Percentiles rank a stretch among this genome's conserved stretches.
Evolutionary conservation across 495 filamentous ascomycete genomes (phyloP).

Genomic region (Aspergillus sclerotioniger): DNA sequence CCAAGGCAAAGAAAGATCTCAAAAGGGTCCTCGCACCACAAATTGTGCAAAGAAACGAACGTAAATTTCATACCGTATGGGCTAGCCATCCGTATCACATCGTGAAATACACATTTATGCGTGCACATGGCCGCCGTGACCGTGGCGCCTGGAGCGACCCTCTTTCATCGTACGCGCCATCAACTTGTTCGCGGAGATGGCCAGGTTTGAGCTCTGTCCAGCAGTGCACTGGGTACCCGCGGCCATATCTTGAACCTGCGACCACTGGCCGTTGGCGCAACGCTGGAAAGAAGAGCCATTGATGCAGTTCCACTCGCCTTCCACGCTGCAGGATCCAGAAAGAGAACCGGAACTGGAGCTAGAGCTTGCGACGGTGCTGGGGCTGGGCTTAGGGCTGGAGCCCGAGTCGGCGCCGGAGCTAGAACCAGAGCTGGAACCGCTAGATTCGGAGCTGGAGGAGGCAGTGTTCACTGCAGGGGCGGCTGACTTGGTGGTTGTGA

Average conservation of each 20-base stretch:
- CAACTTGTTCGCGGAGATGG: conserved; percentile 26
- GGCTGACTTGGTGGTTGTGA: conserved; percentile 7
- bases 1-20: too few relatives aligned
- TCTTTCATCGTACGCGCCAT: conserved; percentile 30
- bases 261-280: conserved; percentile 64
- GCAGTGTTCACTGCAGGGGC: conserved; percentile 9
- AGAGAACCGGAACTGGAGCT: conserved; percentile 23
- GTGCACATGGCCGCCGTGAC: conserved; percentile 22
- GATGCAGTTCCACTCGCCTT: conserved; percentile 64
- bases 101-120: conserved; percentile 10
- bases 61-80: too few relatives aligned
- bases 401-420: conserved; percentile 9
- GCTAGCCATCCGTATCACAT: too few relatives aligned
- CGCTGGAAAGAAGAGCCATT: conserved; percentile 56
- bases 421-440: neutral
- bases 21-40: too few relatives aligned
- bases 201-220: conserved; percentile 48
- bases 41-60: too few relatives aligned
- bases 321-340: conserved; percentile 38
- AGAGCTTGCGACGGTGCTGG: conserved; percentile 2
- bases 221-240: conserved; percentile 57
- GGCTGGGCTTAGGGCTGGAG: conserved; percentile 8
- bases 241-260: conserved; percentile 49
- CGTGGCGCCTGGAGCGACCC: conserved; percentile 35
- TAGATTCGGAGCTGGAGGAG: neutral